A percentile compares a stretch with the other conserved stretches of the same genome.
These are phyloP conservation scores for Saturnispora hagleri DNA, from an alignment of 805 yeast genomes.

Conservation along the genomic window DNA sequence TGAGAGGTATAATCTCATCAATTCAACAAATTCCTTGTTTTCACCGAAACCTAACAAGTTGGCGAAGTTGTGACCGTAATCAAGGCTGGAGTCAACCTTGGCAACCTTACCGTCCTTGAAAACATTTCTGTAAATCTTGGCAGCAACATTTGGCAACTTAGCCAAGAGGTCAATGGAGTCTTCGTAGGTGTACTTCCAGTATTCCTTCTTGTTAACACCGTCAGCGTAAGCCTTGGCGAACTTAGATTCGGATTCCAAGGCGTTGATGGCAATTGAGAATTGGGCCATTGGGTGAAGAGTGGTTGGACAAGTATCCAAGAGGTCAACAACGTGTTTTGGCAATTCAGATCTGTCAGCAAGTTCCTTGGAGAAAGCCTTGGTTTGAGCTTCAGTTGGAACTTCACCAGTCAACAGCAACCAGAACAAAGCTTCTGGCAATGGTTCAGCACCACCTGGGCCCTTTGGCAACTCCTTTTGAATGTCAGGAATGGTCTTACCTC, in stretches of 20 bases:
- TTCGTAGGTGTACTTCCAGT: constrained; percentile 79
- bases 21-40: constrained; percentile 63
- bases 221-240: constrained; percentile 79
- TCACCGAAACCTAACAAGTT: constrained; percentile 51
- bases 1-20: constrained; percentile 72
- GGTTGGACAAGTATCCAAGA: constrained; percentile 66
- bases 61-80: constrained; percentile 57
- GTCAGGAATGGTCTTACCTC: constrained; percentile 78
- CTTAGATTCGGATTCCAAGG: constrained; percentile 73
- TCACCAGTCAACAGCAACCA: constrained; percentile 81
- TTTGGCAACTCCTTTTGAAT: constrained; percentile 66
- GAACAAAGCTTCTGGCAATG: constrained; percentile 71
- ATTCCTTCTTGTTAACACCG: constrained; percentile 74
- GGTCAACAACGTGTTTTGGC: constrained; percentile 68
- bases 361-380: constrained; percentile 62
- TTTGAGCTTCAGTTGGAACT: constrained; percentile 65
- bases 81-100: constrained; percentile 41
- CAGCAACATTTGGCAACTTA: constrained; percentile 73
- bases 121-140: constrained; percentile 75
- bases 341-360: constrained; percentile 69
- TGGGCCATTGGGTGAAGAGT: constrained; percentile 86
- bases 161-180: constrained; percentile 75
- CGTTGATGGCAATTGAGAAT: constrained; percentile 73
- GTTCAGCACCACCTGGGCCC: constrained; percentile 55
- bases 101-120: constrained; percentile 72